A percentile compares a stretch with the other conserved stretches of the same genome.
Evolutionary conservation across 371 early-diverging fungal genomes (phyloP).

Genomic region (Catenaria anguillulae): DNA sequence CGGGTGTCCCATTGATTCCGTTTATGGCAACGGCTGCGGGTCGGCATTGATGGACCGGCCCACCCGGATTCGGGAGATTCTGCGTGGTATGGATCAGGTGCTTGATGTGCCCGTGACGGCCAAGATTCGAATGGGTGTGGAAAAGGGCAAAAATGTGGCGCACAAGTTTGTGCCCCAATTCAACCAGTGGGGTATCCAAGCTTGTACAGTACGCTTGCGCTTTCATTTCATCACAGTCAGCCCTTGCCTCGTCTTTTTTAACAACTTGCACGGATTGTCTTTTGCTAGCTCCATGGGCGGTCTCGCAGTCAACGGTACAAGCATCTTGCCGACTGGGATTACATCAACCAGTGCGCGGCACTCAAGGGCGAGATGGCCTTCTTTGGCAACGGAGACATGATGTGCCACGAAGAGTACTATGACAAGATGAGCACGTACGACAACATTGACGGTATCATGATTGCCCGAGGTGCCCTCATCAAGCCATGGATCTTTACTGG

Average conservation of each 20-base stretch:
- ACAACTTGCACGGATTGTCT: no score
- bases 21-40: slow-evolving; percentile 69
- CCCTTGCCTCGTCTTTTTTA: slow-evolving; percentile 4
- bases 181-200: slow-evolving; percentile 41
- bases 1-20: slow-evolving; percentile 89
- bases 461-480: slow-evolving; percentile 75
- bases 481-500: slow-evolving; percentile 92
- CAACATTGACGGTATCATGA: slow-evolving; percentile 74
- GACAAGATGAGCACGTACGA: no score
- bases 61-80: slow-evolving; percentile 54
- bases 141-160: slow-evolving; percentile 44
- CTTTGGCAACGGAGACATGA: slow-evolving; percentile 81
- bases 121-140: slow-evolving; percentile 77
- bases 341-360: slow-evolving; percentile 45
- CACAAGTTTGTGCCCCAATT: slow-evolving; percentile 56
- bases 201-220: no score
- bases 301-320: slow-evolving; percentile 86
- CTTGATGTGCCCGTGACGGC: slow-evolving; percentile 72
- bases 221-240: slow-evolving; percentile 5
- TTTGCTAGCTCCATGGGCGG: slow-evolving; percentile 60
- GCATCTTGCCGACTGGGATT: slow-evolving; percentile 79
- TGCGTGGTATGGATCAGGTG: slow-evolving; percentile 53
- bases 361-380: slow-evolving; percentile 12
- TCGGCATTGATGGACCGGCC: slow-evolving; percentile 56
- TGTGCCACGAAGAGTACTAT: slow-evolving; percentile 74